A percentile compares a stretch with the other conserved stretches of the same genome.
Conservation (phyloP, 805 yeast species). For the Hanseniaspora guilliermondii region DNA sequence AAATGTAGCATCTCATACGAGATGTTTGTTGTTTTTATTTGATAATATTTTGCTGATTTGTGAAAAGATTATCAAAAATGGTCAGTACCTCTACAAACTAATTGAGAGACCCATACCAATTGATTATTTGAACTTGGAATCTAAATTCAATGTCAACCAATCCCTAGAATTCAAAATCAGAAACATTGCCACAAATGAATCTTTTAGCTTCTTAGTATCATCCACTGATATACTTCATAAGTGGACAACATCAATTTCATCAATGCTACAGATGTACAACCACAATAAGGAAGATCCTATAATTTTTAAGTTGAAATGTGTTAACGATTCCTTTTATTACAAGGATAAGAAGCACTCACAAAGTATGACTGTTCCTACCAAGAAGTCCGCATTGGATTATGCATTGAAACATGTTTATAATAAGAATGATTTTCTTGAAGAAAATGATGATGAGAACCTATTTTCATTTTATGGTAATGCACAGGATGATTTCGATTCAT, state of each 20-base stretch:
- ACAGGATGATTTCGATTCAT: constrained; percentile 20
- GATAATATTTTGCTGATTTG: constrained; percentile 63
- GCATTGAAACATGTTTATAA: constrained; percentile 23
- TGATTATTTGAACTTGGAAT: constrained; percentile 44
- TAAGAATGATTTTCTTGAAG: constrained; percentile 21
- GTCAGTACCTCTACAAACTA: constrained; percentile 30
- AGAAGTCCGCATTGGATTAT: constrained; percentile 39
- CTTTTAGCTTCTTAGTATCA: constrained; percentile 40
- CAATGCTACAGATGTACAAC: constrained; percentile 34
- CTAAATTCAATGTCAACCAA: constrained; percentile 24
- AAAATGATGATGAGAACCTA: background rate
- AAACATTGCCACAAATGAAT: constrained; percentile 43
- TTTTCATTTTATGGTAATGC: constrained; percentile 7
- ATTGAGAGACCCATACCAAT: constrained; percentile 50
- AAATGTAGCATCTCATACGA: constrained; percentile 18
- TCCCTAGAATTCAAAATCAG: constrained; percentile 36
- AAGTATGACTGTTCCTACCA: constrained; percentile 42
- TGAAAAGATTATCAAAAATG: constrained; percentile 37
- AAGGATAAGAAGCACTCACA: constrained; percentile 40
- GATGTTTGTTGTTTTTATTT: constrained; percentile 43
- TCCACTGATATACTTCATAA: constrained; percentile 38
- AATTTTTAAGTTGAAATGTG: constrained; percentile 41
- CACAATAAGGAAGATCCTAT: constrained; percentile 32
- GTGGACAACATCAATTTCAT: constrained; percentile 45
- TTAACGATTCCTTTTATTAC: constrained; percentile 55